Evolutionary conservation across 805 yeast genomes (phyloP), one percentile per base, ranked within the genome.

Genomic region (Metschnikowia peoriensis): DNA sequence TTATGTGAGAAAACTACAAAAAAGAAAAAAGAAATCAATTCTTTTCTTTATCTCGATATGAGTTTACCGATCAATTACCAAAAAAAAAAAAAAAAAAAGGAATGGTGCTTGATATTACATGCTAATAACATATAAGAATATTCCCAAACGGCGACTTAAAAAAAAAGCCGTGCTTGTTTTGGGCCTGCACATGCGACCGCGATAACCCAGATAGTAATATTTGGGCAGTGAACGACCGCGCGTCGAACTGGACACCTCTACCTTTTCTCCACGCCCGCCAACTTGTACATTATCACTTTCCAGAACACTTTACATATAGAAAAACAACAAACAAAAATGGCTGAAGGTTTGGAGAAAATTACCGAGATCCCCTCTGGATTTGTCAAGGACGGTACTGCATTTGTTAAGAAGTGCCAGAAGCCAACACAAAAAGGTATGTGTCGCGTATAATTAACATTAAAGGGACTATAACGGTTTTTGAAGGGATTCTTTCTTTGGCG

Each of bases 311-410:
- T 16, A 22, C 22, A 22, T 22, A 22, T 22, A 22, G 22, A 9
- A 44, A 28, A n/a, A 34, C 32, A 60, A 17, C 11, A 32, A 2
- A 15, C 39, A 44, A 47, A 44, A 54, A 75, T 74, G 78, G 80
- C 81, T 49, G 85, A 82, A 67, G 85, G 85, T 62, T 77, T 84
- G 66, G 96, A 88, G 70, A 88, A 86, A 70, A 65, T 88, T 54
- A 80, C 90, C 39, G 96, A 92, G 70, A 86, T 89, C 55, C 97
- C 98, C 64, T 80, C 85, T 58, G 97, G 90, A 68, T 90, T 93
- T 77, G 76, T 91, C 74, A 89, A 84, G 73, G 97, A 94, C 65
- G 97, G 98, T 58, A 74, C 86, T 54, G 89, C 90, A 54, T 94
- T 94, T 71, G 79, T 94, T 64, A 82, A 83, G 69, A 89, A 89